These are phyloP conservation scores for Candida ovalis DNA, from an alignment of 805 yeast genomes.

Conservation along the genomic window DNA sequence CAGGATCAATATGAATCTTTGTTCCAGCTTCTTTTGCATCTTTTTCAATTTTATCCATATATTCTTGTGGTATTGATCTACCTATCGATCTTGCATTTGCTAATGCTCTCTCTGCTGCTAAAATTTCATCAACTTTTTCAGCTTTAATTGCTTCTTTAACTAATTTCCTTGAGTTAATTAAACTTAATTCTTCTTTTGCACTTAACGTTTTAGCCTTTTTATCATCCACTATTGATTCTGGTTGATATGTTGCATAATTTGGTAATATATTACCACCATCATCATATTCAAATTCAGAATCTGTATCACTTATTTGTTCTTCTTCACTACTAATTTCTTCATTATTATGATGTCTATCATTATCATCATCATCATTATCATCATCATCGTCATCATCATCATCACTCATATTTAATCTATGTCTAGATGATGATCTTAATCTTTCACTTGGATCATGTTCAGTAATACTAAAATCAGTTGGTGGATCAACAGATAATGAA, in stretches of 20 bases:
- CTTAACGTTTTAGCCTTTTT: constrained; percentile 8
- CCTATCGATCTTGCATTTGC: constrained; percentile 49
- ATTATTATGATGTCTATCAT: constrained; percentile 16
- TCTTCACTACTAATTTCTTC: constrained; percentile 42
- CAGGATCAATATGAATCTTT: constrained; percentile 40
- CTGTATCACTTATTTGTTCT: constrained; percentile 58
- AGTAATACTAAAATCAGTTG: constrained; percentile 57
- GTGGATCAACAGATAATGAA: constrained; percentile 16
- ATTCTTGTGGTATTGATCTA: constrained; percentile 30
- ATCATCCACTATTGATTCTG: constrained; percentile 8
- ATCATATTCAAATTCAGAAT: constrained; percentile 55
- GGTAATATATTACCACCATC: constrained; percentile 59
- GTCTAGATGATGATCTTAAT: constrained; percentile 27
- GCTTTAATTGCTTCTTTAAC: constrained; percentile 46
- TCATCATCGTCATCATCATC: constrained; percentile 5
- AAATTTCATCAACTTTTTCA: constrained; percentile 48
- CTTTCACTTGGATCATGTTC: constrained; percentile 74
- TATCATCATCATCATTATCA: constrained; percentile 15
- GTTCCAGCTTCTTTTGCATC: constrained; percentile 38
- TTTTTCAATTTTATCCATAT: constrained; percentile 26
- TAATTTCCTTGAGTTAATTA: constrained; percentile 25
- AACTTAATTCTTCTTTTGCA: constrained; percentile 18
- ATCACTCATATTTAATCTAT: constrained; percentile 1
- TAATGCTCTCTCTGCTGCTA: constrained; percentile 57
- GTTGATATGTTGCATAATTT: constrained; percentile 41